Base-by-base conservation (phyloP, 495 filamentous ascomycete genomes). In the Xylaria curta region DNA sequence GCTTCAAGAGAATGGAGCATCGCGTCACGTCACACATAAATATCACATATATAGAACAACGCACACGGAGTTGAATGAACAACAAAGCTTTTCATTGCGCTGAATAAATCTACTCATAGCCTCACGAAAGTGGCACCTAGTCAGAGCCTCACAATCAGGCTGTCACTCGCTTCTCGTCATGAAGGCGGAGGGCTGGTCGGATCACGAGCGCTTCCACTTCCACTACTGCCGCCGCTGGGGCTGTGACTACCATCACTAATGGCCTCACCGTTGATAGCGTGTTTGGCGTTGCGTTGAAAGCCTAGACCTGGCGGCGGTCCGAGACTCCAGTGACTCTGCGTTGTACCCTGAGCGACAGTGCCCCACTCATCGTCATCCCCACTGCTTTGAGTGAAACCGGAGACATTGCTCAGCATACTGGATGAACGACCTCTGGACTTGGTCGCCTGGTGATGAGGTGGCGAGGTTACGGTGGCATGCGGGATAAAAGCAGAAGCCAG, bases 341-440 rank as follows among this genome's bases (percentile, higher is more conserved):
- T n/a, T 19, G 70, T 65, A 3, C 64, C 71, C 9, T 66, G 71
- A 40, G 68, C 44, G 4, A 62, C 73, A 38, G 31, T 73, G 31
- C 61, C 58, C 28, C 68, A 73, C 28, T 78, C 77, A 24, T 79
- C 76, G 3, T 79, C 76, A 8, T 74, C 74, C 10, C 65, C 82
- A 61, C 84, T 86, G 42, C 82, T 86, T 75, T 91, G 88, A 0
- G 90, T 92, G 76, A 92, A 90, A 56, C 89, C 89, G 28, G 88
- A 90, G 49, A 90, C 81, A 71, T 89, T 85, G 76, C 88, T 90
- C 19, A 91, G 85, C 90, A 92, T 92, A 26, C 88, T 90, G 10
- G 88, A 89, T 12, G 87, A 90, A 42, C 90, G 85, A 28, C 88
- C 90, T 33, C 90, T 78, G 19, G 80, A 78, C 67, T 83, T 82